These are phyloP conservation scores for Suillus bovinus DNA, from an alignment of 768 basidiomycete genomes.

Conservation along the genomic window DNA sequence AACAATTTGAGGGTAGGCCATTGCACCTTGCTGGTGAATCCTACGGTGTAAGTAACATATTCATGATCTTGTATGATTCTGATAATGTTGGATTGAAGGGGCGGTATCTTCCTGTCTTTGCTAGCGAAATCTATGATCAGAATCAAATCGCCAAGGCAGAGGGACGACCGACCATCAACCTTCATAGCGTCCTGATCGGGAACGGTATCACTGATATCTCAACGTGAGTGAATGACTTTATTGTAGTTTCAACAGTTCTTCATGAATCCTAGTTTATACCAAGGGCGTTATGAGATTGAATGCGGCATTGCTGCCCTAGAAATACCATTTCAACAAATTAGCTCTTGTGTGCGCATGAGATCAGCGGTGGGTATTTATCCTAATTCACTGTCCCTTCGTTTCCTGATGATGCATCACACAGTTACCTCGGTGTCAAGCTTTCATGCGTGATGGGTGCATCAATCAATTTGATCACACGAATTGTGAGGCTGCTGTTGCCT, in stretches of 20 bases:
- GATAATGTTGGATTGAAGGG: conserved; percentile 43
- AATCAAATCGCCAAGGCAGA: conserved; percentile 54
- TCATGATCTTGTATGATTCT: conserved; percentile 2
- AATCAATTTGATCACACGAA: conserved; percentile 63
- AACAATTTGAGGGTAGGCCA: conserved; percentile 63
- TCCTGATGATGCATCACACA: conserved; percentile 23
- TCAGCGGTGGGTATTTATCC: conserved; percentile 42
- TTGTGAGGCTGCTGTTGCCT: conserved; percentile 65
- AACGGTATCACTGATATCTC: conserved; percentile 64
- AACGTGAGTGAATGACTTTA: conserved; percentile 35
- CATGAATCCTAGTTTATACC: conserved; percentile 32
- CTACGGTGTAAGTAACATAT: conserved; percentile 56
- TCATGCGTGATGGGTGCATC: conserved; percentile 59
- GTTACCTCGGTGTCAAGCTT: conserved; percentile 68
- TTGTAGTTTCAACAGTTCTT: not conserved
- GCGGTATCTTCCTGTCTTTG: conserved; percentile 73
- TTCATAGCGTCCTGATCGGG: conserved; percentile 74
- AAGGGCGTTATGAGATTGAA: conserved; percentile 47
- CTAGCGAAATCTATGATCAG: conserved; percentile 73
- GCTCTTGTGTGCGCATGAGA: conserved; percentile 50
- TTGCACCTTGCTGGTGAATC: conserved; percentile 75
- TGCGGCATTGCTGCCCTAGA: conserved; percentile 54
- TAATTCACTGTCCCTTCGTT: conserved; percentile 3
- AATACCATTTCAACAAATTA: conserved; percentile 48
- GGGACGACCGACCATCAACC: conserved; percentile 57